Evolutionary conservation across 2,329 filamentous ascomycete species (phyloP).

Genomic region (Scedosporium boydii): DNA sequence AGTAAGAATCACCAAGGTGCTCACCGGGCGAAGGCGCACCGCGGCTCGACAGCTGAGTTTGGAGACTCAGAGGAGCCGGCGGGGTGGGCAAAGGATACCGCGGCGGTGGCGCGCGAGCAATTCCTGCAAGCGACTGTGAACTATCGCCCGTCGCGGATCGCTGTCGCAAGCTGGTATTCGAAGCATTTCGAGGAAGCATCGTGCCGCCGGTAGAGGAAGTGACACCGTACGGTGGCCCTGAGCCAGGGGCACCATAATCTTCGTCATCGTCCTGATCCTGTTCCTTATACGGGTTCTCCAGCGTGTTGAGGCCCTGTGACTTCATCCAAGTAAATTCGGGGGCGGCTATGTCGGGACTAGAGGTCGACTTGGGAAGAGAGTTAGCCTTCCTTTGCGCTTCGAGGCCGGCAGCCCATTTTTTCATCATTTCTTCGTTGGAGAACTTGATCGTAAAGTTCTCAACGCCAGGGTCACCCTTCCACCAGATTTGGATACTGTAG

Average conservation of each 20-base stretch:
- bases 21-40: conserved; percentile 49
- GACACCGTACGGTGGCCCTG: conserved; percentile 4
- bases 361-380: conserved; percentile 33
- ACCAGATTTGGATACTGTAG: conserved; percentile 95
- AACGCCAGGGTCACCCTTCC: conserved; percentile 92
- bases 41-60: conserved; percentile 37
- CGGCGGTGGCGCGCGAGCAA: conserved; percentile 53
- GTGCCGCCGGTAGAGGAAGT: conserved; percentile 24
- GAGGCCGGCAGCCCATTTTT: conserved; percentile 78
- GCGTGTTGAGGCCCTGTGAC: conserved; percentile 43
- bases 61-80: conserved; percentile 55
- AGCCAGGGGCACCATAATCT: conserved; percentile 22
- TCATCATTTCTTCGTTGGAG: conserved; percentile 82
- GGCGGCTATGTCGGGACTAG: conserved; percentile 38
- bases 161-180: conserved; percentile 64
- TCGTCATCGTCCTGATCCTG: conserved; percentile 56
- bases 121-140: conserved; percentile 45
- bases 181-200: conserved; percentile 55
- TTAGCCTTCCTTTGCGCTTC: conserved; percentile 64
- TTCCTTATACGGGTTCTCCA: conserved; percentile 70
- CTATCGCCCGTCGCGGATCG: conserved; percentile 70
- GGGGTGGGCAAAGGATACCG: conserved; percentile 60
- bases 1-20: conserved; percentile 73
- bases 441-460: conserved; percentile 97
- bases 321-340: conserved; percentile 77